Percentiles rank a stretch among this genome's conserved stretches.
phyloP scores from a whole-genome alignment of 306 rosid species.

The Cucumis hystrix region DNA sequence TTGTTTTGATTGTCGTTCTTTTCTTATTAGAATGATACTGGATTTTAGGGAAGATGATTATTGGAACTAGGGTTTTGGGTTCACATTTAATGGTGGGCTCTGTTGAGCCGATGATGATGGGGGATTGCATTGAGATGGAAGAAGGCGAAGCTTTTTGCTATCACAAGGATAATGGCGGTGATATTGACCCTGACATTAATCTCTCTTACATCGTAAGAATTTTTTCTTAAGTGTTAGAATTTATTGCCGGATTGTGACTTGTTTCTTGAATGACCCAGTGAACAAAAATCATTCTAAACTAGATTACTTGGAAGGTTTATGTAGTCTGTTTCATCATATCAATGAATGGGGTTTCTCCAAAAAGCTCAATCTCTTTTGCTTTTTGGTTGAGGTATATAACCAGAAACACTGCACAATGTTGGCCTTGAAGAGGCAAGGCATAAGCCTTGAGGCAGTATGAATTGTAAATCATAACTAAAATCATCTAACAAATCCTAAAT shows the following conservation, averaged over 20 bases:
- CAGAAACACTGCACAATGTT: neutral
- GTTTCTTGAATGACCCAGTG: neutral
- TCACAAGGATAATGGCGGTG: conserved; percentile 35
- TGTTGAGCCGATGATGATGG: conserved; percentile 12
- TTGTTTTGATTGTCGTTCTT: conserved; percentile 3
- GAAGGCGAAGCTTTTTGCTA: conserved; percentile 69
- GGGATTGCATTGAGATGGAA: conserved; percentile 38
- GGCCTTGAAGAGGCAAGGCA: no score
- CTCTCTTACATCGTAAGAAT: conserved; percentile 74
- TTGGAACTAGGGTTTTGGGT: conserved; percentile 17
- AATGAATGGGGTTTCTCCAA: neutral
- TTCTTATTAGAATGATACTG: conserved; percentile 45
- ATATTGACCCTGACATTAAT: conserved; percentile 38
- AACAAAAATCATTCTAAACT: neutral
- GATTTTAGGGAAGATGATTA: conserved; percentile 55
- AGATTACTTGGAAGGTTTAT: neutral
- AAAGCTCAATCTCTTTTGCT: neutral
- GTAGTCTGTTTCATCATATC: no score
- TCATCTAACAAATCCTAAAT: neutral
- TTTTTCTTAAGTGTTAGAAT: conserved; percentile 11
- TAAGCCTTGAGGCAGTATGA: no score
- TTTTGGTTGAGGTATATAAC: neutral
- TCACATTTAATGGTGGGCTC: conserved; percentile 20
- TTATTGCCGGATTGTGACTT: neutral
- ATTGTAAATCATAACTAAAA: neutral